phyloP scores from a whole-genome alignment of 139 green algal species.

The Chloropicon primus region DNA sequence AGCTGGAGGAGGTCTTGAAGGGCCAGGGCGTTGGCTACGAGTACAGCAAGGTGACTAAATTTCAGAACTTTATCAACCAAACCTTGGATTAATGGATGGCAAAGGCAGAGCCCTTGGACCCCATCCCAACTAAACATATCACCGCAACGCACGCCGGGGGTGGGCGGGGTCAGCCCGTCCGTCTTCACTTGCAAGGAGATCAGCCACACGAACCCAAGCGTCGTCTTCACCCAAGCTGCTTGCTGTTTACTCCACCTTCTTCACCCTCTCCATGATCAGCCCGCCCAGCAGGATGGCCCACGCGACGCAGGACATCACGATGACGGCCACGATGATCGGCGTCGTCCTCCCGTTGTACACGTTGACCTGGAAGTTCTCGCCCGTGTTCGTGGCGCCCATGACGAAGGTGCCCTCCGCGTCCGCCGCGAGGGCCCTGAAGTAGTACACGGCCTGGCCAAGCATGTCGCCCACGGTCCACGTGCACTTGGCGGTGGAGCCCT shows the following conservation, averaged over 20 bases:
- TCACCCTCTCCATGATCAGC: not conserved
- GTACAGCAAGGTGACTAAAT: slow-evolving; percentile 66
- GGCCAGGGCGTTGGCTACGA: slow-evolving; percentile 38
- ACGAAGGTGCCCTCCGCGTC: not conserved
- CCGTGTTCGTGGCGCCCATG: not conserved
- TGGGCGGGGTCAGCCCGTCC: no score
- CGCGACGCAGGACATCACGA: not conserved
- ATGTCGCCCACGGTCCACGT: not conserved
- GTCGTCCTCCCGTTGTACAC: not conserved
- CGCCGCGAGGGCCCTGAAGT: not conserved
- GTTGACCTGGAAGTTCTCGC: not conserved
- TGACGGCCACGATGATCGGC: not conserved
- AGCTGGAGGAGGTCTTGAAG: slow-evolving; percentile 53
- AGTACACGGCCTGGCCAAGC: not conserved
- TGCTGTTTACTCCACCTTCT: not conserved
- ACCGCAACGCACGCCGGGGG: no score
- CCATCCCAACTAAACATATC: no score
- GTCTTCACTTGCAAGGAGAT: no score
- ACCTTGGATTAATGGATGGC: slow-evolving; percentile 20
- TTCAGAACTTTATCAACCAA: slow-evolving; percentile 57
- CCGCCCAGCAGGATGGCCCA: not conserved
- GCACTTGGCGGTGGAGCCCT: not conserved
- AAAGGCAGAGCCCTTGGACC: no score
- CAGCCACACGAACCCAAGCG: no score
- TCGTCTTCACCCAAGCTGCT: no score